phyloP scores from a whole-genome alignment of 2,329 filamentous ascomycete species.

The Hypoxylon sp. region DNA sequence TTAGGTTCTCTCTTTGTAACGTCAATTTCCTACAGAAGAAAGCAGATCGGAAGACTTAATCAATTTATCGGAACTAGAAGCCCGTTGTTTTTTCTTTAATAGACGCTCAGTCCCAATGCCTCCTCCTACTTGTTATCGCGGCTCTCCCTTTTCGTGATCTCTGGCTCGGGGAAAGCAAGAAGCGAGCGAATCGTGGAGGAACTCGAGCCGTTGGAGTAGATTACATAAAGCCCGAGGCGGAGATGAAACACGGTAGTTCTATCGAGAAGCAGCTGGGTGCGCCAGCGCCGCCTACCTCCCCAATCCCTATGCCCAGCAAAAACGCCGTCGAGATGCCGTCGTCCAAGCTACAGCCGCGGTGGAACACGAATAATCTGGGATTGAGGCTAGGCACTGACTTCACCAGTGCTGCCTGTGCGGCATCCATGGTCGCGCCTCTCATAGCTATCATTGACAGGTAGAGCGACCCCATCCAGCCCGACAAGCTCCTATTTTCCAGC shows the following conservation, averaged over 20 bases:
- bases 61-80: neutral
- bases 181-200: slow-evolving; percentile 3
- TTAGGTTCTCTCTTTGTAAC: slow-evolving; percentile 24
- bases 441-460: slow-evolving; percentile 91
- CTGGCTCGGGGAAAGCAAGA: slow-evolving; percentile 15
- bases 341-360: slow-evolving; percentile 55
- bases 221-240: slow-evolving; percentile 6
- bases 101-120: slow-evolving; percentile 21
- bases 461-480: slow-evolving; percentile 13
- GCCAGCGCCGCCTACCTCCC: slow-evolving; percentile 23
- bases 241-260: slow-evolving; percentile 39
- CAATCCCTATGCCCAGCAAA: slow-evolving; percentile 30
- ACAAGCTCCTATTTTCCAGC: slow-evolving; percentile 1
- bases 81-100: slow-evolving; percentile 2
- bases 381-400: slow-evolving; percentile 76
- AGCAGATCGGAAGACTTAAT: slow-evolving; percentile 5
- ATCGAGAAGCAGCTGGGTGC: slow-evolving; percentile 28
- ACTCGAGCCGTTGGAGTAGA: slow-evolving; percentile 14
- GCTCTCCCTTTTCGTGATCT: slow-evolving; percentile 27
- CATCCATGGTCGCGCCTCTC: slow-evolving; percentile 81
- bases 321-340: slow-evolving; percentile 40
- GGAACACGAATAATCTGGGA: slow-evolving; percentile 82
- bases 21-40: slow-evolving; percentile 11
- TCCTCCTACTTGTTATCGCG: slow-evolving; percentile 8
- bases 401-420: slow-evolving; percentile 77